Evolutionary conservation across 23 red algal species (phyloP), one percentile per base, ranked within the genome.

Genomic region (Agarophyton chilense): DNA sequence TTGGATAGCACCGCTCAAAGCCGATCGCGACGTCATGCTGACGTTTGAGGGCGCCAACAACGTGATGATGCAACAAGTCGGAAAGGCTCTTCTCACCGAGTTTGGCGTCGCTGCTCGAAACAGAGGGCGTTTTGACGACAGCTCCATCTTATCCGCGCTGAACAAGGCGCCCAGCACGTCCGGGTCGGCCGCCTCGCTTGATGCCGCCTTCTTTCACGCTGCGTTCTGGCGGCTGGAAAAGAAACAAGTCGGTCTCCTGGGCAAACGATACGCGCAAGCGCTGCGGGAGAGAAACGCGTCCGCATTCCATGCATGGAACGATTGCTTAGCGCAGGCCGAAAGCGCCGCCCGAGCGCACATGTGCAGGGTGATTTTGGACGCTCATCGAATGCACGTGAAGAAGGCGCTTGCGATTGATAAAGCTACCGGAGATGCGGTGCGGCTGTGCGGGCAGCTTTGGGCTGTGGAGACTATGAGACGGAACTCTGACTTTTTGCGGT

Each of bases 11-110:
- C 76, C 58, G 50, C 53, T 98, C 76, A 92, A 90, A 45, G 75
- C 81, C 40, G 84, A 89, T 60, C 81, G 83, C 29, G 93, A 98
- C 76, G 92, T 98, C 2, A 89, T 80, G 56, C 46, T 93, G 7
- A 98, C 96, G 40, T 98, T 94, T 92, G 96, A 98, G 58, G 96
- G 96, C 56, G 92, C 79, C 57, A 98, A 98, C 92, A 44, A 44
- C 28, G 96, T 98, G 16, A 70, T 98, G 49, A 16, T 95, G 64
- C 96, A 95, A 32, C 93, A 93, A 55, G 96, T 95, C 2, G 94
- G 71, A 12, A 92, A 92, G 68, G 67, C 53, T 18, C 62, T 92
- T n/a, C 70, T 96, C 2, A 77, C 68, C 8, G 89, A 94, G 55
- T 70, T 70, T 47, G 68, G 19, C 38, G 38, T 19, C 33, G 68